A percentile compares a stretch with the other conserved stretches of the same genome.
Evolutionary conservation across 257 asterid species (phyloP).

Genomic region (Eucommia ulmoides): DNA sequence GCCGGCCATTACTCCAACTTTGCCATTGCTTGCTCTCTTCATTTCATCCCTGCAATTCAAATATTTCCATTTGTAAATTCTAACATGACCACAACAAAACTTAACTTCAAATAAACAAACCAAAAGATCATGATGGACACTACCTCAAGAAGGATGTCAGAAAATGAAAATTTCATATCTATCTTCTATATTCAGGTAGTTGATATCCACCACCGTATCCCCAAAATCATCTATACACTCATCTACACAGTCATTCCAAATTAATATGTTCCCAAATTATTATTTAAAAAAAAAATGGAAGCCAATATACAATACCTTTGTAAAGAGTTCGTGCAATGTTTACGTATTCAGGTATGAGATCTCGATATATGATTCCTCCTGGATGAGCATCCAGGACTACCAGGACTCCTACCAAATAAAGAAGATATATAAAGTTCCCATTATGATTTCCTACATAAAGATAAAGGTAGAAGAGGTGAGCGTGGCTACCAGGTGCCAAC

Average conservation of each 20-base stretch:
- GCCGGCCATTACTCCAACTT: too few species aligned
- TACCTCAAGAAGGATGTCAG: slow-evolving; percentile 31
- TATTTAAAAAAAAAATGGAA: neutral
- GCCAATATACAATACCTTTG: slow-evolving; percentile 39
- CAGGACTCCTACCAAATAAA: slow-evolving; percentile 71
- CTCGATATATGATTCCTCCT: slow-evolving; percentile 63
- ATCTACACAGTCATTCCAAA: slow-evolving; percentile 2
- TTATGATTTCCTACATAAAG: too few species aligned
- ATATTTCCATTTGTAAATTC: too few species aligned
- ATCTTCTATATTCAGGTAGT: slow-evolving; percentile 69
- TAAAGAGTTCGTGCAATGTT: slow-evolving; percentile 61
- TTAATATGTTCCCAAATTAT: neutral
- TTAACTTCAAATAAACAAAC: too few species aligned
- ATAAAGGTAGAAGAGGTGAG: slow-evolving; percentile 1
- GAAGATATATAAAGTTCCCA: too few species aligned
- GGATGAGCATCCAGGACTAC: slow-evolving; percentile 89
- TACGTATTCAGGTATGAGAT: slow-evolving; percentile 76
- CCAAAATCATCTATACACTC: slow-evolving; percentile 74
- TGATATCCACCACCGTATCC: slow-evolving; percentile 63
- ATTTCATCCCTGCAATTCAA: too few species aligned
- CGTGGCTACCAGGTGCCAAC: slow-evolving; percentile 70
- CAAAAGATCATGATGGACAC: too few species aligned
- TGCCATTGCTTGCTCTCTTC: too few species aligned
- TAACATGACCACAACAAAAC: too few species aligned
- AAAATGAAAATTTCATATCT: slow-evolving; percentile 58